Conservation (phyloP, 1,284 basidiomycete genomes). For the Rhizoctonia solani region DNA sequence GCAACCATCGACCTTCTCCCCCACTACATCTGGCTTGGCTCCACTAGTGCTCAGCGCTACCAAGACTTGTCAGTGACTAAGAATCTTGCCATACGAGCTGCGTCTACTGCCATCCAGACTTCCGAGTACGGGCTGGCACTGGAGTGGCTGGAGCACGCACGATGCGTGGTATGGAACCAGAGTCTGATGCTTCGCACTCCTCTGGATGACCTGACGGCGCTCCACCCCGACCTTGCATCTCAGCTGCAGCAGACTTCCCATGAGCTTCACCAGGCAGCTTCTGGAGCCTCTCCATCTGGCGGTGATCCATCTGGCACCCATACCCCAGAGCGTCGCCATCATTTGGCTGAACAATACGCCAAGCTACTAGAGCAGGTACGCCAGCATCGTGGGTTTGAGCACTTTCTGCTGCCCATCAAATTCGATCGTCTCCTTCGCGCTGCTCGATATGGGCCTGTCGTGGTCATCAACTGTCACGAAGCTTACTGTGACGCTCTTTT, state of each 20-base stretch:
- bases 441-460: too few species aligned
- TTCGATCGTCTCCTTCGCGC: not conserved
- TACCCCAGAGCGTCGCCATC: too few species aligned
- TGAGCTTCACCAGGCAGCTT: conserved; percentile 1
- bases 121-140: not conserved
- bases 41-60: not conserved
- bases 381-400: conserved; percentile 19
- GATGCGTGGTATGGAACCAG: conserved; percentile 8
- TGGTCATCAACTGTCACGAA: too few species aligned
- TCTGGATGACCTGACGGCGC: not conserved
- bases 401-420: conserved; percentile 22
- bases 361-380: conserved; percentile 28
- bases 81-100: not conserved
- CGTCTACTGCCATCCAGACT: not conserved
- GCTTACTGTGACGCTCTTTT: too few species aligned
- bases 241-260: not conserved
- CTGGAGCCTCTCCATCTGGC: not conserved
- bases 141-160: conserved; percentile 22
- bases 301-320: too few species aligned
- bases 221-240: not conserved
- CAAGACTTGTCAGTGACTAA: too few species aligned
- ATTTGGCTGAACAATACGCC: conserved; percentile 29
- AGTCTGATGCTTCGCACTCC: not conserved
- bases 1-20: too few species aligned
- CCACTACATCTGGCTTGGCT: not conserved